Base-by-base conservation (phyloP, 495 filamentous ascomycete species). In the Podospora bellae-mahoneyi region DNA sequence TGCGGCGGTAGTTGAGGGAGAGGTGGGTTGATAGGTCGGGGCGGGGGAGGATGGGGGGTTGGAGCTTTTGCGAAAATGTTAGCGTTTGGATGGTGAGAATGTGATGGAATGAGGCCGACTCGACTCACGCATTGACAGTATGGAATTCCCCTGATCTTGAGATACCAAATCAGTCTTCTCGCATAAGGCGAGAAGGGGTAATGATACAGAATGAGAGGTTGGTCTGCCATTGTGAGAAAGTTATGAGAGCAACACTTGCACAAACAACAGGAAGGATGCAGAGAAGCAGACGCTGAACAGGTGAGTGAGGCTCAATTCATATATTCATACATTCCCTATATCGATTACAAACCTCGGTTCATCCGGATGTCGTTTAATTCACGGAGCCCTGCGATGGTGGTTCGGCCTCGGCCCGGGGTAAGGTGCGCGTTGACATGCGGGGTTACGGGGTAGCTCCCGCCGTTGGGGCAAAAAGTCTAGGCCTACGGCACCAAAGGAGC, bases 1-100 rank as follows among this genome's bases (percentile, higher is more conserved):
- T 90, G 60, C 89, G 87, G 0, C 88, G 84, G 79, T 91, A 88
- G 5, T 75, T 71, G 69, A 89, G 80, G n/a, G 85, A 84, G 0
- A 91, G 76, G 5, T 74, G 74, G 53, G 62, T 27, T 5, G 77
- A 70, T 26, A 90, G 68, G 73, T 89, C 87, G 0, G 85, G 85
- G 39, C 87, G 87, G 2, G 87, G 88, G 44, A 88, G 75, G 58
- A 80, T 83, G 23, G 77, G 75, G 2, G 88, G 88, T 84, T 90
- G 87, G 56, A 85, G 60, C 84, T 84, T 68, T 32, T 60, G 10
- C 19, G 55, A 23, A 23, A 23, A 23, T 23, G 23, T 23, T 23
- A 23, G 23, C 23, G 23, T 23, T 23, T 23, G 23, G 23, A 23
- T 23, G 23, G 23, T 23, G 23, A 23, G 23, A 23, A 23, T 23